A percentile compares a stretch with the other conserved stretches of the same genome.
Conservation (phyloP, 2,329 filamentous ascomycete species). For the Cladophialophora yegresii region DNA sequence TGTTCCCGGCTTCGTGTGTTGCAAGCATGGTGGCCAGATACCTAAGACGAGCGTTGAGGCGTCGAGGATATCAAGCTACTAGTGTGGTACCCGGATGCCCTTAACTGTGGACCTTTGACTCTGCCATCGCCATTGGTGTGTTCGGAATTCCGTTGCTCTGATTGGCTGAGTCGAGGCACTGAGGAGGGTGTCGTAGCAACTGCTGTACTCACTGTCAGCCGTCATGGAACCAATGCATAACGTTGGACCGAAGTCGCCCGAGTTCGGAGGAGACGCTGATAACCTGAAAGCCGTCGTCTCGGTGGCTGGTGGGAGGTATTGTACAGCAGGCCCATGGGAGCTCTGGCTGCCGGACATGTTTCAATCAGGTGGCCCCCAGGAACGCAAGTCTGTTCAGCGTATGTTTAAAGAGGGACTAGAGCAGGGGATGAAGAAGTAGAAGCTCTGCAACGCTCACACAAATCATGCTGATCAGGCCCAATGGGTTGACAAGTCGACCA, state of each 20-base stretch:
- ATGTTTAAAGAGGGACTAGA: not conserved
- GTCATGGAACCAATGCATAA: not conserved
- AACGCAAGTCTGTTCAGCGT: not conserved
- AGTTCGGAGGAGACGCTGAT: not conserved
- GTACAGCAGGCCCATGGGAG: no score
- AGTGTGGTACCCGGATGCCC: not conserved
- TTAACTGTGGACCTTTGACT: not conserved
- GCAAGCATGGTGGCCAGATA: not conserved
- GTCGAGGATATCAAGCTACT: not conserved
- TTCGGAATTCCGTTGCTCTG: not conserved
- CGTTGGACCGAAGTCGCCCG: not conserved
- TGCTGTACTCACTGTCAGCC: not conserved
- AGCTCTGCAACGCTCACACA: not conserved
- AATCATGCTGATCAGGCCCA: not conserved
- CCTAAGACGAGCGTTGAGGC: not conserved
- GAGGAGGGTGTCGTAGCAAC: not conserved
- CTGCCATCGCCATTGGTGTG: not conserved
- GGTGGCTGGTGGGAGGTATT: no score
- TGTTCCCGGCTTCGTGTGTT: not conserved
- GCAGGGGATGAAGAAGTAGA: not conserved
- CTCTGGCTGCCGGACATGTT: no score
- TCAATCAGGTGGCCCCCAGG: no score
- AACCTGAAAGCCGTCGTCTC: no score
- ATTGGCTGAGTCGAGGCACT: not conserved
- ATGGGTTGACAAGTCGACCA: not conserved